Evolutionary conservation across 805 yeast genomes (phyloP).

Genomic region (Wickerhamomyces xylosicus): DNA sequence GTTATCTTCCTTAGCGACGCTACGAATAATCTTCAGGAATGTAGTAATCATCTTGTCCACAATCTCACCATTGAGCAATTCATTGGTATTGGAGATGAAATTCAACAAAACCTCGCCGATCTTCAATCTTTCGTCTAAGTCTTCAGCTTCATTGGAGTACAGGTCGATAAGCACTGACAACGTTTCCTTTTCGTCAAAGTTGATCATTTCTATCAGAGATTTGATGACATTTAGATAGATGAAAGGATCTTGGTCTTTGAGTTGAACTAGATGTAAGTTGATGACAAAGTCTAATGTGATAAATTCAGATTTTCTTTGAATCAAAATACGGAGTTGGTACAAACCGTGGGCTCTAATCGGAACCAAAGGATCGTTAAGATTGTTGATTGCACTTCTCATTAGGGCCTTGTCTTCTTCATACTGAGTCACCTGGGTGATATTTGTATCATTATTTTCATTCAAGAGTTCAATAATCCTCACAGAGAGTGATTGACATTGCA

Average conservation of each 20-base stretch:
- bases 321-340: conserved; percentile 46
- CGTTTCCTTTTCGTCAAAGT: conserved; percentile 27
- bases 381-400: conserved; percentile 50
- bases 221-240: conserved; percentile 78
- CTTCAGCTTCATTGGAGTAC: conserved; percentile 18
- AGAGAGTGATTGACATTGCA: conserved; percentile 10
- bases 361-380: conserved; percentile 65
- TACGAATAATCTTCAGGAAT: conserved; percentile 31
- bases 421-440: not conserved
- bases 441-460: conserved; percentile 3
- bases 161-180: conserved; percentile 27
- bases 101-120: conserved; percentile 75
- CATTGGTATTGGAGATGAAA: conserved; percentile 39
- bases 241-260: conserved; percentile 77
- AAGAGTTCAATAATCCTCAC: conserved; percentile 12
- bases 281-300: conserved; percentile 44
- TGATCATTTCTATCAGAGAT: conserved; percentile 57
- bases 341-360: conserved; percentile 88
- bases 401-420: conserved; percentile 23
- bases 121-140: conserved; percentile 35
- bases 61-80: conserved; percentile 33
- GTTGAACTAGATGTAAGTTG: conserved; percentile 48
- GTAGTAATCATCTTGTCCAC: conserved; percentile 33
- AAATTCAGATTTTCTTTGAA: conserved; percentile 37
- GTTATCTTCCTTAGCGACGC: conserved; percentile 32